Conservation (phyloP, 306 rosid genomes). For the Luffa acutangula region DNA sequence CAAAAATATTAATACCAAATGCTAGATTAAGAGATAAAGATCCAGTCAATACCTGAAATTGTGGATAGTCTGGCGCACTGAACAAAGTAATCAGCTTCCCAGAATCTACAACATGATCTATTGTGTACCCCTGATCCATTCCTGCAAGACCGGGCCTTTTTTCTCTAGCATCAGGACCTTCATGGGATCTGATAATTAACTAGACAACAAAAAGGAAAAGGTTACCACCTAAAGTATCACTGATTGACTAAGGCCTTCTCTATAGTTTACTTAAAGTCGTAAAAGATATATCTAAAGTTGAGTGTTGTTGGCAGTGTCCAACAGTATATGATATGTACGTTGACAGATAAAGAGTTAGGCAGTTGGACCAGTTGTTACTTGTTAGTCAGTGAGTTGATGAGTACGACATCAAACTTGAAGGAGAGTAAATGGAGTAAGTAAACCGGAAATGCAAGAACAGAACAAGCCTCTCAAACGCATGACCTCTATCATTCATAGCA, state of each 20-base stretch:
- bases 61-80: conserved; percentile 96
- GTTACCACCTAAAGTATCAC: background rate
- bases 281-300: background rate
- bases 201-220: conserved; percentile 20
- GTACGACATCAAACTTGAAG: background rate
- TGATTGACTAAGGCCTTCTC: background rate
- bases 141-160: conserved; percentile 72
- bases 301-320: background rate
- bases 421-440: background rate
- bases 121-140: conserved; percentile 77
- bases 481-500: background rate
- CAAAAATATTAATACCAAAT: background rate
- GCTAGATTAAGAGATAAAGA: background rate
- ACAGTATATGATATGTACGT: background rate
- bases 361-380: background rate
- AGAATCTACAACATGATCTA: conserved; percentile 82
- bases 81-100: conserved; percentile 79
- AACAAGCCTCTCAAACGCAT: background rate
- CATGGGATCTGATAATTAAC: conserved; percentile 89
- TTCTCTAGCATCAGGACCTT: conserved; percentile 95
- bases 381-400: background rate
- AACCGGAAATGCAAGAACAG: background rate
- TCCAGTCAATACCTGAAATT: conserved; percentile 56
- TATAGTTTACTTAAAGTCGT: background rate
- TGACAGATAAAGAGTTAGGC: background rate